A percentile compares a stretch with the other conserved stretches of the same genome.
Conservation (phyloP, 768 basidiomycete genomes). For the Amanita pseudoporphyria region DNA sequence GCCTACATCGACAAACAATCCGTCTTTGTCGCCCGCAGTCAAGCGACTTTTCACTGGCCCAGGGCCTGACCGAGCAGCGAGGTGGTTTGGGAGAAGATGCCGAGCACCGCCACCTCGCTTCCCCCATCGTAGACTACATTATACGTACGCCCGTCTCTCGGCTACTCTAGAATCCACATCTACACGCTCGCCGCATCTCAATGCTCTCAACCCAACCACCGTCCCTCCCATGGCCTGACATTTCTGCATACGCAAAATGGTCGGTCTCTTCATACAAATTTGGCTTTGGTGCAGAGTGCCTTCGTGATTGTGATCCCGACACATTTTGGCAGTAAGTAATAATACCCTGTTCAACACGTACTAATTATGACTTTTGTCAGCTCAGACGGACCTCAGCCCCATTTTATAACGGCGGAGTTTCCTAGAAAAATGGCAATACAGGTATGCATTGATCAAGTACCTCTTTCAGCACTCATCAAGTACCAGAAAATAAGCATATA, state of each 20-base stretch:
- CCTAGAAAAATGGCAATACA: conserved; percentile 83
- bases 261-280: conserved; percentile 95
- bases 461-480: background rate
- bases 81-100: too few relatives aligned
- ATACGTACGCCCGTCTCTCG: too few relatives aligned
- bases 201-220: too few relatives aligned
- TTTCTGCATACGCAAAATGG: conserved; percentile 88
- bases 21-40: too few relatives aligned
- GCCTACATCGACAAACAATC: too few relatives aligned
- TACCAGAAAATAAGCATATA: conserved; percentile 83
- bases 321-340: conserved; percentile 95
- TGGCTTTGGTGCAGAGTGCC: conserved; percentile 89
- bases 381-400: conserved; percentile 94
- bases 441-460: conserved; percentile 29
- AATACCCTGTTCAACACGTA: background rate
- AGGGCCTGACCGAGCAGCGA: too few relatives aligned
- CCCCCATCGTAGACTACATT: too few relatives aligned
- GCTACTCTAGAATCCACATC: too few relatives aligned
- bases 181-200: too few relatives aligned
- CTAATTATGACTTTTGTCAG: conserved; percentile 24
- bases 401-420: conserved; percentile 92
- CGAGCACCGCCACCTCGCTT: too few relatives aligned
- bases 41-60: too few relatives aligned
- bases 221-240: conserved; percentile 64
- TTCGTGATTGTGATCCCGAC: conserved; percentile 79